phyloP scores from a whole-genome alignment of 768 basidiomycete species.

The Phanerodontia chrysosporium region DNA sequence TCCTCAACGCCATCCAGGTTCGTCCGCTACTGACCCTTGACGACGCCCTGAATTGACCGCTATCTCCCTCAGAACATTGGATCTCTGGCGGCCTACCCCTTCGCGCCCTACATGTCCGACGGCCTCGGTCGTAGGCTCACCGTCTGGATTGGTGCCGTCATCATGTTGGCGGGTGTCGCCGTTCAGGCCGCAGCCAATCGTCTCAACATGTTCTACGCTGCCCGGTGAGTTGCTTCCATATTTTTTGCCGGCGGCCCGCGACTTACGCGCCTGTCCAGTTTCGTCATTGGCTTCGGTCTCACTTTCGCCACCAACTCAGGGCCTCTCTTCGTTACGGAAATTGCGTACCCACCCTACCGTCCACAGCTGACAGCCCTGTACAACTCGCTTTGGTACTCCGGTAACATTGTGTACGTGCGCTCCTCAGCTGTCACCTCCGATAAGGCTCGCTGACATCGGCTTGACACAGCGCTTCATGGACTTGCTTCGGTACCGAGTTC shows the following conservation, averaged over 20 bases:
- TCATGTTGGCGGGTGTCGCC: constrained; percentile 67
- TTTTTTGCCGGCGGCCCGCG: background rate
- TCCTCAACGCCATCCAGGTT: constrained; percentile 74
- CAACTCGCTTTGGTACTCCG: constrained; percentile 86
- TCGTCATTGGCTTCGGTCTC: constrained; percentile 74
- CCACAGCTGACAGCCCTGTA: constrained; percentile 73
- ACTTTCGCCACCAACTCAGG: constrained; percentile 75
- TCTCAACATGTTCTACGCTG: constrained; percentile 76
- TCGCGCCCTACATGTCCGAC: constrained; percentile 70
- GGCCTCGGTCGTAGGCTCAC: constrained; percentile 63
- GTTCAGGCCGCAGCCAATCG: constrained; percentile 70
- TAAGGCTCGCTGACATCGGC: too few species aligned
- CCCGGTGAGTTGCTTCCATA: constrained; percentile 43
- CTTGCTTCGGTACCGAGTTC: constrained; percentile 76
- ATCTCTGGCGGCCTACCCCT: constrained; percentile 59
- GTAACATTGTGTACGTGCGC: constrained; percentile 61
- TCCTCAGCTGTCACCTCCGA: background rate
- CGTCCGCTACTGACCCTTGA: constrained; percentile 1
- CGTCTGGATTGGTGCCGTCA: constrained; percentile 63
- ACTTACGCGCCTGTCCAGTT: constrained; percentile 29
- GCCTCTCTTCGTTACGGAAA: constrained; percentile 79
- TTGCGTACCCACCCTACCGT: constrained; percentile 83
- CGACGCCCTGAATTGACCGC: background rate
- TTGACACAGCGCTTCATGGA: constrained; percentile 58
- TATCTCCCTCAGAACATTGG: constrained; percentile 59